Conservation (phyloP, 2,329 filamentous ascomycete genomes). For the Curvularia hawaiiensis region DNA sequence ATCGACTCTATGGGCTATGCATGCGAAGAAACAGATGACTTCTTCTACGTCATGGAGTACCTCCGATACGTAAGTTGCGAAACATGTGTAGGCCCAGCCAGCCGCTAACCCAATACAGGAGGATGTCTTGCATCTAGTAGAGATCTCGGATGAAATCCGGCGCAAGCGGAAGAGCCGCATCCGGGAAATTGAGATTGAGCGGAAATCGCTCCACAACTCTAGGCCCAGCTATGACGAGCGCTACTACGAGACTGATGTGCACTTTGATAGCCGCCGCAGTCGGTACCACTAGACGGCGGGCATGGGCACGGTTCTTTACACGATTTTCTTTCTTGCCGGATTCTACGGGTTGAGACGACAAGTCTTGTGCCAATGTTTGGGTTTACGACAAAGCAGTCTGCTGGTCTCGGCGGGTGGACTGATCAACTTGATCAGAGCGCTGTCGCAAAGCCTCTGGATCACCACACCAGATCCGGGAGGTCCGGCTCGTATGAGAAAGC, state of each 20-base stretch:
- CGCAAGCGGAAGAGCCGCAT: constrained; percentile 64
- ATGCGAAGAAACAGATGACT: constrained; percentile 86
- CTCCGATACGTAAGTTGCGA: constrained; percentile 75
- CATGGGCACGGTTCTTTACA: constrained; percentile 3
- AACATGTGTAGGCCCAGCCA: background rate
- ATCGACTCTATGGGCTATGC: constrained; percentile 84
- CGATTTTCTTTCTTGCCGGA: constrained; percentile 11
- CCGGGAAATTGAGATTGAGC: constrained; percentile 66
- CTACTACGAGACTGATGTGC: constrained; percentile 70
- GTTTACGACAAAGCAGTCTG: constrained; percentile 15
- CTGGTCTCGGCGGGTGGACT: constrained; percentile 24
- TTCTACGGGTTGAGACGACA: constrained; percentile 13
- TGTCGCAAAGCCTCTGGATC: constrained; percentile 15
- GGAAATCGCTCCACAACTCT: constrained; percentile 57
- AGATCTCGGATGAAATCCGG: constrained; percentile 82
- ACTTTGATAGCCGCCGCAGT: constrained; percentile 60
- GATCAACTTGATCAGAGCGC: constrained; percentile 14
- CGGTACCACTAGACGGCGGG: constrained; percentile 43
- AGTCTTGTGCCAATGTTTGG: constrained; percentile 13
- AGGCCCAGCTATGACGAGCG: constrained; percentile 64
- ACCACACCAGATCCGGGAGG: background rate
- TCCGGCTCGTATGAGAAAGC: constrained; percentile 24
- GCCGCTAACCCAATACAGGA: constrained; percentile 61
- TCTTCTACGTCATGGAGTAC: constrained; percentile 93
- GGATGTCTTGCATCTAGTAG: constrained; percentile 82